phyloP scores from a whole-genome alignment of 148 eudicot genomes.

The Rhododendron ferrugineum region DNA sequence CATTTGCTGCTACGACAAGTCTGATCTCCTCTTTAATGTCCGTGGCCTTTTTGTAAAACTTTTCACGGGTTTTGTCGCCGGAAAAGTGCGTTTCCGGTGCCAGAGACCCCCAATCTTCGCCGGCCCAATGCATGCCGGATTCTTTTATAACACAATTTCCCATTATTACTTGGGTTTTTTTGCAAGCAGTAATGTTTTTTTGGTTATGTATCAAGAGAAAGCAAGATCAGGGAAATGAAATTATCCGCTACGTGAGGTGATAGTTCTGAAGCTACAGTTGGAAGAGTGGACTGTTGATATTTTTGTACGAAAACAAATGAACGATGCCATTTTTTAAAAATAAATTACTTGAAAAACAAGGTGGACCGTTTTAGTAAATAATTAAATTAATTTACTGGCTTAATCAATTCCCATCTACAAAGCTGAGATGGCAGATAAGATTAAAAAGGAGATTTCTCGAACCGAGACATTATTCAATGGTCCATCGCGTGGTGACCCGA shows the following conservation, averaged over 20 bases:
- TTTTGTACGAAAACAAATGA: not conserved
- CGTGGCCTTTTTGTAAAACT: not conserved
- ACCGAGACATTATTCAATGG: not conserved
- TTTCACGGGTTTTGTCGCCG: not conserved
- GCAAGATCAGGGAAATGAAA: not conserved
- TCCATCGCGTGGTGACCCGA: too few species aligned
- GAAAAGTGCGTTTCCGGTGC: not conserved
- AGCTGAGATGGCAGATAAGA: not conserved
- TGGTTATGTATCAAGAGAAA: not conserved
- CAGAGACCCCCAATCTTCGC: conserved; percentile 29
- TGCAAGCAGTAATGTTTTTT: not conserved
- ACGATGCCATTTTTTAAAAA: not conserved
- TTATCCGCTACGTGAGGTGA: too few species aligned
- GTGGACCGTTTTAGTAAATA: not conserved
- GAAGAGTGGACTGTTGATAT: not conserved
- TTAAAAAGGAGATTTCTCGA: not conserved
- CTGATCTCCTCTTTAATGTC: not conserved
- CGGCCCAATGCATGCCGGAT: conserved; percentile 25
- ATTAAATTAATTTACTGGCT: not conserved
- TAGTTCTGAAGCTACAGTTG: not conserved
- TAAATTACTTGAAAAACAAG: not conserved
- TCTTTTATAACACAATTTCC: conserved; percentile 27
- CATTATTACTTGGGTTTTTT: conserved; percentile 2
- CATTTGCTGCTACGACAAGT: not conserved
- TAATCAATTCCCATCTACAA: not conserved